These are phyloP conservation scores for Coelastrella sp. DNA, from an alignment of 139 green algal genomes.

Conservation along the genomic window DNA sequence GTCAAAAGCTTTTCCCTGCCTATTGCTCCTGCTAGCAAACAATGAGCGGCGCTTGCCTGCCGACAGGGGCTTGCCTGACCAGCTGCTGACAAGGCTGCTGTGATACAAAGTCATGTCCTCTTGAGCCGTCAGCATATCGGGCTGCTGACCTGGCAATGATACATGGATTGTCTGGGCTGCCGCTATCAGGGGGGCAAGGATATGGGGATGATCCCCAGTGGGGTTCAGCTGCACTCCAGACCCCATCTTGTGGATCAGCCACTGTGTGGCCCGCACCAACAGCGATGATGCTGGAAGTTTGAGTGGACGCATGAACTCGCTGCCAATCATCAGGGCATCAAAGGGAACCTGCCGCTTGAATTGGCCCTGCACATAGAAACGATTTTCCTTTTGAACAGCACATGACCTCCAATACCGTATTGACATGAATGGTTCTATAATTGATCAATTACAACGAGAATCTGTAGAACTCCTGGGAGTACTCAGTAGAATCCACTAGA, in stretches of 20 bases:
- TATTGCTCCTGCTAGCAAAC: neutral
- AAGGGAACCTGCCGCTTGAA: constrained; percentile 37
- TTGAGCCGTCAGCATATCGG: neutral
- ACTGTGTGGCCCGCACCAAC: neutral
- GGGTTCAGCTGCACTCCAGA: constrained; percentile 13
- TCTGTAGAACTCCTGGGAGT: no score
- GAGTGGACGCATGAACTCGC: constrained; percentile 2
- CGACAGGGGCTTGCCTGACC: neutral
- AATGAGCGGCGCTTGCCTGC: neutral
- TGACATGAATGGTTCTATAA: no score
- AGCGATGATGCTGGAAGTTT: constrained; percentile 27
- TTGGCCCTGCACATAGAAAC: neutral
- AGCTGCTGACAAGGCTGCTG: neutral
- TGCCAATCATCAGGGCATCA: constrained; percentile 24
- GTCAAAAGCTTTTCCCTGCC: constrained; percentile 17
- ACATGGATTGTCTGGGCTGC: constrained; percentile 19
- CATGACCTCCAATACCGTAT: neutral
- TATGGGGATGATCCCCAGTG: constrained; percentile 3
- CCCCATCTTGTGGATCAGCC: constrained; percentile 23
- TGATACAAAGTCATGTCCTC: constrained; percentile 30
- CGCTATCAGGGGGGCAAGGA: constrained; percentile 24
- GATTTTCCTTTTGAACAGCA: neutral
- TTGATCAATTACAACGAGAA: no score
- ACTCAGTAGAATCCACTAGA: no score
- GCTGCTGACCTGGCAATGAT: constrained; percentile 2